phyloP scores from a whole-genome alignment of 345 rosid genomes.

The Moricandia arvensis region DNA sequence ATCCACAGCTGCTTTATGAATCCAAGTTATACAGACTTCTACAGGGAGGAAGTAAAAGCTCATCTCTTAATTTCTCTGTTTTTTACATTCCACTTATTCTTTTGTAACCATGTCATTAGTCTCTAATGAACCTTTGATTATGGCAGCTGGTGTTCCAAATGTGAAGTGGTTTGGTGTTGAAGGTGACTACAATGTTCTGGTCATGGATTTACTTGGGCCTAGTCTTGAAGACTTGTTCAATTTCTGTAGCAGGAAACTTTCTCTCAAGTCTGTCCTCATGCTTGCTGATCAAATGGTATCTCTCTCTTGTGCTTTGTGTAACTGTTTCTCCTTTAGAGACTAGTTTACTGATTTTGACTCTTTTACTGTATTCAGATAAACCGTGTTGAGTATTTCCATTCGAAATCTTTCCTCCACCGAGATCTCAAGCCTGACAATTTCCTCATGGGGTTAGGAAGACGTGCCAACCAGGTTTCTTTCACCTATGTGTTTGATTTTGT shows the following conservation, averaged over 20 bases:
- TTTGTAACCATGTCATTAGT: background rate
- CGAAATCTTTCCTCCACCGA: conserved; percentile 91
- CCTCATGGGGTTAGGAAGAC: conserved; percentile 94
- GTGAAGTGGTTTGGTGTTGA: conserved; percentile 93
- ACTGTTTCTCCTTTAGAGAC: background rate
- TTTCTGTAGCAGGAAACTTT: conserved; percentile 90
- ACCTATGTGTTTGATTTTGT: background rate
- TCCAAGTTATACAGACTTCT: conserved; percentile 82
- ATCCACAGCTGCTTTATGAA: conserved; percentile 87
- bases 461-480: conserved; percentile 75
- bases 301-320: background rate
- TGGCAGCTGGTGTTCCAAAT: conserved; percentile 93
- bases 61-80: background rate
- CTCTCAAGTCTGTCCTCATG: conserved; percentile 95
- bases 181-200: conserved; percentile 92
- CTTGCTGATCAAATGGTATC: conserved; percentile 97
- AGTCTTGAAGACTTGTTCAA: conserved; percentile 97
- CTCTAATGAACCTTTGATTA: background rate
- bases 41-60: conserved; percentile 80
- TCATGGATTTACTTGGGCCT: conserved; percentile 97
- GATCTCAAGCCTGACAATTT: conserved; percentile 97
- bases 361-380: conserved; percentile 52
- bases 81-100: conserved; percentile 16
- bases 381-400: conserved; percentile 86
- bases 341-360: background rate